Conservation (phyloP, 2,329 filamentous ascomycete species). For the Colletotrichum viniferum region DNA sequence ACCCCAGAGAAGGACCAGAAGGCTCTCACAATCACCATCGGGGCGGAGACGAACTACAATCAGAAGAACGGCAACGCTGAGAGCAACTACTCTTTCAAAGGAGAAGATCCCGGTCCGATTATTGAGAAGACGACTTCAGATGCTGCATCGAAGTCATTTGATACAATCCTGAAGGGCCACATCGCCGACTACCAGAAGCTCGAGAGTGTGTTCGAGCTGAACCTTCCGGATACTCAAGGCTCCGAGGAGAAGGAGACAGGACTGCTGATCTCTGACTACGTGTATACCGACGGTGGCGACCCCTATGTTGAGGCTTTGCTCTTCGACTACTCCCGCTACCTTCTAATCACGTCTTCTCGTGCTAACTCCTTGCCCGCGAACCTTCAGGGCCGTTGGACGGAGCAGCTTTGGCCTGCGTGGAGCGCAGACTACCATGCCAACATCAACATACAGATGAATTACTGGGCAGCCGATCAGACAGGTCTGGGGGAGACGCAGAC, state of each 20-base stretch:
- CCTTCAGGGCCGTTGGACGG: conserved; percentile 60
- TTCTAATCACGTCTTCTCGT: conserved; percentile 60
- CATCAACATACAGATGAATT: conserved; percentile 67
- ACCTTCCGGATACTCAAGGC: conserved; percentile 46
- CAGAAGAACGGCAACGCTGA: conserved; percentile 49
- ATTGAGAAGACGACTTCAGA: conserved; percentile 37
- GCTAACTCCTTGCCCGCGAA: conserved; percentile 57
- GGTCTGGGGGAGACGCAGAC: conserved; percentile 49
- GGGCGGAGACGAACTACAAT: conserved; percentile 54
- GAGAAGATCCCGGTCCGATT: conserved; percentile 44
- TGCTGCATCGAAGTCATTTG: conserved; percentile 36
- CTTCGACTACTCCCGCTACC: conserved; percentile 57
- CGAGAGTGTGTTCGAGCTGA: conserved; percentile 42
- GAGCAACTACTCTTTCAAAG: conserved; percentile 50
- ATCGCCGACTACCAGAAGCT: conserved; percentile 45
- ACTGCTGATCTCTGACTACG: conserved; percentile 40
- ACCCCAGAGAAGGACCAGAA: conserved; percentile 24
- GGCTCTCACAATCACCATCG: conserved; percentile 43
- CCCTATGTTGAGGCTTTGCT: conserved; percentile 57
- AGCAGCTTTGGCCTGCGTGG: conserved; percentile 44
- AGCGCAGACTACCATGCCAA: conserved; percentile 61
- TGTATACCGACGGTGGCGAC: conserved; percentile 40
- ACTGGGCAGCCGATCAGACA: conserved; percentile 60
- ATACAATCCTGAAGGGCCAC: conserved; percentile 37
- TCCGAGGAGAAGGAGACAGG: conserved; percentile 44